These are phyloP conservation scores for Drosera spatulata DNA, from an alignment of 179 eudicot genomes.

Conservation along the genomic window DNA sequence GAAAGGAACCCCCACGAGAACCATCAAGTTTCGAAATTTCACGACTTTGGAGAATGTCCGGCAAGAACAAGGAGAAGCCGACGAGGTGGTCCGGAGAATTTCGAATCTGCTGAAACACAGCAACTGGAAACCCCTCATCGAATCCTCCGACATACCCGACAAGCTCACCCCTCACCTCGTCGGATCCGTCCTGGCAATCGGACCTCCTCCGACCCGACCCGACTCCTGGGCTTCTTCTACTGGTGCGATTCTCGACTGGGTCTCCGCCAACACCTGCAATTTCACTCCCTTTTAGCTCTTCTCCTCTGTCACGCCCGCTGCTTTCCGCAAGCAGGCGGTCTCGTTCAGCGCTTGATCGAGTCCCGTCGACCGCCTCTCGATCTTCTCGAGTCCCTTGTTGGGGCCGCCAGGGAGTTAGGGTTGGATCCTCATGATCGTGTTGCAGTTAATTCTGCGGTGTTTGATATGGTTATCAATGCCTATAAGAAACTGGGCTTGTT, in stretches of 20 bases:
- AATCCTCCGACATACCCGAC: conserved; percentile 40
- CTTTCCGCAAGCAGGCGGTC: conserved; percentile 31
- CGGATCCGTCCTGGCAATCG: conserved; percentile 46
- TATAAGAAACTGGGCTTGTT: conserved; percentile 47
- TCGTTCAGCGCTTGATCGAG: conserved; percentile 41
- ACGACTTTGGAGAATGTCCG: conserved; percentile 3
- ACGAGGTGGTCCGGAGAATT: conserved; percentile 30
- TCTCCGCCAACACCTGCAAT: conserved; percentile 46
- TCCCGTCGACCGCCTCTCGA: conserved; percentile 12
- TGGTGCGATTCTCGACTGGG: conserved; percentile 59
- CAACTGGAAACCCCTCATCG: conserved; percentile 47
- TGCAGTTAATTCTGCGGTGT: conserved; percentile 22
- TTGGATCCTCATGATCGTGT: conserved; percentile 6
- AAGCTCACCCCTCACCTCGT: conserved; percentile 63
- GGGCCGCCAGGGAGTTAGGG: conserved; percentile 22
- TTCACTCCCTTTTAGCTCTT: conserved; percentile 47
- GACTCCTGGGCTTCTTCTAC: conserved; percentile 55
- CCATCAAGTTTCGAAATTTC: not conserved
- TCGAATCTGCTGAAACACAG: conserved; percentile 29
- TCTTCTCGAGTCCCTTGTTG: conserved; percentile 33
- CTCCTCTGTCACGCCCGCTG: conserved; percentile 36
- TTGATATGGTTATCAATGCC: conserved; percentile 47
- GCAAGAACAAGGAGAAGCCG: conserved; percentile 5
- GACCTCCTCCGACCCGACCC: conserved; percentile 29
- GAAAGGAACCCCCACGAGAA: conserved; percentile 1